Percentiles rank a stretch among this genome's conserved stretches.
phyloP scores from a whole-genome alignment of 495 filamentous ascomycete species.

The Pseudoneurospora amorphoporcata region DNA sequence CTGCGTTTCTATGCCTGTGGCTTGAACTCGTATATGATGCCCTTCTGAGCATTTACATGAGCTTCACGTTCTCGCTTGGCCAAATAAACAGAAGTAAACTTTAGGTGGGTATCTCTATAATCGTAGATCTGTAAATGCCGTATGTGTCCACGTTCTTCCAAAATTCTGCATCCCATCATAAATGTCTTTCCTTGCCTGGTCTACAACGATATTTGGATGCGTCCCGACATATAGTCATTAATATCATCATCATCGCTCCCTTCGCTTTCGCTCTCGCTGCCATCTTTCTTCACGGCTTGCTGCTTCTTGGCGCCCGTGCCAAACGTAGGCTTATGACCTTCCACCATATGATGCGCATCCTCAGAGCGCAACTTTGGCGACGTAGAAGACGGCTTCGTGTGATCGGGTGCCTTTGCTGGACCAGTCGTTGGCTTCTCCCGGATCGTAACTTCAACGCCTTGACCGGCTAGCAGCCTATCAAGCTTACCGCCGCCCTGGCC shows the following conservation, averaged over 20 bases:
- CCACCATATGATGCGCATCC: slow-evolving; percentile 33
- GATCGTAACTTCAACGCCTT: slow-evolving; percentile 31
- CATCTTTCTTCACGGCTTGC: neutral
- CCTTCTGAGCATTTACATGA: neutral
- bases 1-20: neutral
- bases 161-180: neutral
- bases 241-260: slow-evolving; percentile 7
- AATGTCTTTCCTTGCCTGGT: neutral
- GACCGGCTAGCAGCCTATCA: neutral
- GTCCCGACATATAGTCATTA: neutral
- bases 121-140: neutral
- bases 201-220: neutral
- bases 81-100: neutral
- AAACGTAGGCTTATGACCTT: slow-evolving; percentile 37
- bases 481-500: slow-evolving; percentile 27
- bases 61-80: neutral
- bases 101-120: neutral
- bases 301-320: slow-evolving; percentile 11
- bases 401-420: slow-evolving; percentile 24
- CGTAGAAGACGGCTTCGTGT: neutral
- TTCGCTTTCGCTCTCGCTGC: neutral
- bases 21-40: neutral
- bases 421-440: slow-evolving; percentile 32
- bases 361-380: slow-evolving; percentile 1
- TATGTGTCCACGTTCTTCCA: neutral